A percentile compares a stretch with the other conserved stretches of the same genome.
These are phyloP conservation scores for Zea mays DNA, from an alignment of 176 grass and related monocot genomes.

Conservation along the genomic window DNA sequence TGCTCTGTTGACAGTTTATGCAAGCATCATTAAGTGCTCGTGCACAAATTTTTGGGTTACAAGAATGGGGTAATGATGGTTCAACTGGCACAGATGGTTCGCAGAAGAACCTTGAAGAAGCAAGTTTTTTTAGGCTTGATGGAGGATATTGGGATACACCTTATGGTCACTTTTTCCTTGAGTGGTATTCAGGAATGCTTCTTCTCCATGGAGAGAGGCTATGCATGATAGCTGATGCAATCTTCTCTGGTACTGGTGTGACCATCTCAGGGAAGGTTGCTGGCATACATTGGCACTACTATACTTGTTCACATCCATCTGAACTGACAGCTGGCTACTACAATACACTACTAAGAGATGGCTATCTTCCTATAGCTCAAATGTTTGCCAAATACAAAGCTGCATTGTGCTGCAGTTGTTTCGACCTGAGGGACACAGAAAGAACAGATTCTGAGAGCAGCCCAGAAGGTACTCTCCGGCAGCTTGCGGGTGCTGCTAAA, in stretches of 20 bases:
- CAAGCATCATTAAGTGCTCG: conserved; percentile 62
- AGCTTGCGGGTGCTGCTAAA: conserved; percentile 58
- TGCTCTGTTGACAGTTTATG: conserved; percentile 59
- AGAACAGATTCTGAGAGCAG: conserved; percentile 50
- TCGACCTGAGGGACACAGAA: conserved; percentile 60
- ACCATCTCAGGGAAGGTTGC: conserved; percentile 65
- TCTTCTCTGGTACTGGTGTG: conserved; percentile 59
- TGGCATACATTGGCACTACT: conserved; percentile 70
- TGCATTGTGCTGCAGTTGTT: conserved; percentile 57
- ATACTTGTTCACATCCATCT: conserved; percentile 62
- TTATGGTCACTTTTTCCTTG: conserved; percentile 67
- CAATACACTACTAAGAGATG: conserved; percentile 70
- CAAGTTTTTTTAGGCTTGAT: conserved; percentile 46
- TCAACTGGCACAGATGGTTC: conserved; percentile 36
- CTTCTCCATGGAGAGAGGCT: conserved; percentile 68
- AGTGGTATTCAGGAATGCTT: conserved; percentile 82
- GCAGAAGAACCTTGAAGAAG: conserved; percentile 44
- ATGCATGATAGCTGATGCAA: conserved; percentile 51
- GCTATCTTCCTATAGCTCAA: conserved; percentile 69
- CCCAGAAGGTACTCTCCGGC: conserved; percentile 66
- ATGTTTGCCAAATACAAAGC: conserved; percentile 64
- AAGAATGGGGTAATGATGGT: conserved; percentile 45
- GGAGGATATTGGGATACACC: conserved; percentile 70
- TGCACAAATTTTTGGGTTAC: conserved; percentile 41
- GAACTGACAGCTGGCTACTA: conserved; percentile 79